These are phyloP conservation scores for Stentor roeselii DNA, from an alignment of 73 alveolate genomes.

Conservation along the genomic window DNA sequence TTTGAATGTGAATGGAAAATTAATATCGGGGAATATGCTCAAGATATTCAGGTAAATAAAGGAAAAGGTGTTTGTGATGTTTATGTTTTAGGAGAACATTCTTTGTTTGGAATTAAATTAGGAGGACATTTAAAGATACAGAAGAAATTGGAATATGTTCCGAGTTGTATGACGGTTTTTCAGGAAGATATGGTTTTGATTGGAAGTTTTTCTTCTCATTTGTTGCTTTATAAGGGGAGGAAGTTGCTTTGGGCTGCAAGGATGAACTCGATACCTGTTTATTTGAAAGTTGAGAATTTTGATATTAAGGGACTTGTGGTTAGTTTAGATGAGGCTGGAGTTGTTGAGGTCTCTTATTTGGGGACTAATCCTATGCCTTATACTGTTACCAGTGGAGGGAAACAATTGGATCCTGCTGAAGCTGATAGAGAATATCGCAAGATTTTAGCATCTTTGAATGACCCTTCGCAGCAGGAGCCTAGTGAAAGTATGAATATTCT, in stretches of 20 bases:
- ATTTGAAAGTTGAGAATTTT: constrained; percentile 32
- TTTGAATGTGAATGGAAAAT: constrained; percentile 25
- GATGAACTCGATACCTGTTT: constrained; percentile 45
- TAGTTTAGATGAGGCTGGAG: constrained; percentile 53
- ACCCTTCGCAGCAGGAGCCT: not conserved
- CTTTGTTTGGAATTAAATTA: constrained; percentile 36
- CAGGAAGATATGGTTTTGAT: constrained; percentile 51
- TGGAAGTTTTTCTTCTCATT: constrained; percentile 55
- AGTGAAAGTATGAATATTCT: not conserved
- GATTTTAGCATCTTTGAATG: not conserved
- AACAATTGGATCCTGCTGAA: not conserved
- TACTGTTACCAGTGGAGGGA: not conserved
- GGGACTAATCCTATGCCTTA: constrained; percentile 59
- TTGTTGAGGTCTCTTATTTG: constrained; percentile 46
- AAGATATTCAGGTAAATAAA: not conserved
- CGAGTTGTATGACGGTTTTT: constrained; percentile 46
- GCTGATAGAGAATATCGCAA: constrained; percentile 24
- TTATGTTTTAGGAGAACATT: constrained; percentile 29
- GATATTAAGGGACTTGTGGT: constrained; percentile 46
- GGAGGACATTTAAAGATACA: constrained; percentile 37
- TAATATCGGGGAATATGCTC: constrained; percentile 27
- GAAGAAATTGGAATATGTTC: constrained; percentile 55
- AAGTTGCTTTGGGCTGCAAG: constrained; percentile 64
- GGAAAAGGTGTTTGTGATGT: constrained; percentile 2
- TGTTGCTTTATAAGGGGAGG: constrained; percentile 53